Evolutionary conservation across 2,329 filamentous ascomycete genomes (phyloP).

Genomic region (Cercospora zeae-maydis): DNA sequence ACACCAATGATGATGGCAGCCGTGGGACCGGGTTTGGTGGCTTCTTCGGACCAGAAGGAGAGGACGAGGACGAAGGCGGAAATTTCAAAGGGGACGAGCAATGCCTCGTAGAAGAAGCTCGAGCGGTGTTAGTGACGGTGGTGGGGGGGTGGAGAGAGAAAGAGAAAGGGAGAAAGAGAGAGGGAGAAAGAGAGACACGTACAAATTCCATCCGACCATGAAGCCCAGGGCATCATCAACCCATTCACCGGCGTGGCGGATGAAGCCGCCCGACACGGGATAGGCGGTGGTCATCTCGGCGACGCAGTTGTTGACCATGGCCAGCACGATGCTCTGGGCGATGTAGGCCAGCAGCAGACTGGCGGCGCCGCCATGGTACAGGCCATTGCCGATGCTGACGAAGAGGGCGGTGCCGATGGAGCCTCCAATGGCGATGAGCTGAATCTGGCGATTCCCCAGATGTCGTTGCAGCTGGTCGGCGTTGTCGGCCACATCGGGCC

Average conservation of each 20-base stretch:
- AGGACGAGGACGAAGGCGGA: constrained; percentile 43
- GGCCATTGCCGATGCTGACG: constrained; percentile 54
- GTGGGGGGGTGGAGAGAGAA: no score
- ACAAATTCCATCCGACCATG: constrained; percentile 37
- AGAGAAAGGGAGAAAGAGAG: no score
- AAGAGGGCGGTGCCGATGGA: constrained; percentile 37
- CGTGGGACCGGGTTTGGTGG: constrained; percentile 38
- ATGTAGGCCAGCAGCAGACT: constrained; percentile 59
- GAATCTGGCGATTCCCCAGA: constrained; percentile 36
- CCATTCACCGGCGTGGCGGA: constrained; percentile 62
- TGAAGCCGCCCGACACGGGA: constrained; percentile 61
- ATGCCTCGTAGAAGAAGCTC: constrained; percentile 44
- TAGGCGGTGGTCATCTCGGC: constrained; percentile 63
- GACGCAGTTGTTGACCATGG: constrained; percentile 61
- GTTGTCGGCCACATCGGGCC: constrained; percentile 24
- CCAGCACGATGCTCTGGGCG: constrained; percentile 55
- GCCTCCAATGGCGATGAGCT: constrained; percentile 38
- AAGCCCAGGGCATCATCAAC: constrained; percentile 62
- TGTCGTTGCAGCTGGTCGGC: constrained; percentile 33
- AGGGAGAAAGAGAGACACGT: neutral
- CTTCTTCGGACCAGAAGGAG: constrained; percentile 37
- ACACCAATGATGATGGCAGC: constrained; percentile 39
- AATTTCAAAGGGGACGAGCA: constrained; percentile 53
- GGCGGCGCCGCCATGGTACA: constrained; percentile 49
- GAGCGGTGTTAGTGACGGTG: neutral